These are phyloP conservation scores for Hydnum rufescens DNA, from an alignment of 768 basidiomycete species.

Conservation along the genomic window DNA sequence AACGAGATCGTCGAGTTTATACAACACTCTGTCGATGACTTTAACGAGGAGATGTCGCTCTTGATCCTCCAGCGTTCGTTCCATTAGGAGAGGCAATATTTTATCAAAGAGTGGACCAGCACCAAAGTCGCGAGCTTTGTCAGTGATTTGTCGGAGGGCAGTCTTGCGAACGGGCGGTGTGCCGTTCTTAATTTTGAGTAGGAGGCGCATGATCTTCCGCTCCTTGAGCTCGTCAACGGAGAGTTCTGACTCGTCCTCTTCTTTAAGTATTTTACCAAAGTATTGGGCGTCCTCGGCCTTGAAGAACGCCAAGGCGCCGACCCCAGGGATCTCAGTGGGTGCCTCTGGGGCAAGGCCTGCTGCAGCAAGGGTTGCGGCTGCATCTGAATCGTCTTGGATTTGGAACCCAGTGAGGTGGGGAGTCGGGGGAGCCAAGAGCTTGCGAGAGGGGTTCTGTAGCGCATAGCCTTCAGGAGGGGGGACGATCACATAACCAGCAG, in stretches of 20 bases:
- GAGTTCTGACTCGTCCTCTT: constrained; percentile 85
- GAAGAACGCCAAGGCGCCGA: constrained; percentile 93
- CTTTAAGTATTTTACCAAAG: constrained; percentile 86
- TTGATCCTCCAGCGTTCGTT: constrained; percentile 91
- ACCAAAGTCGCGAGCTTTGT: constrained; percentile 96
- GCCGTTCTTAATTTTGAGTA: constrained; percentile 98
- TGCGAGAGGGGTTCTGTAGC: constrained; percentile 33
- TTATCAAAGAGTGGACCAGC: constrained; percentile 98
- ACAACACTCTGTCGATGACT: constrained; percentile 94
- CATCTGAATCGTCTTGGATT: constrained; percentile 87
- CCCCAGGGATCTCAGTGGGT: constrained; percentile 94
- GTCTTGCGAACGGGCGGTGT: constrained; percentile 97
- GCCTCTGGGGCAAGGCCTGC: constrained; percentile 84
- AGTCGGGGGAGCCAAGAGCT: constrained; percentile 29
- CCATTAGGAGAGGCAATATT: constrained; percentile 95
- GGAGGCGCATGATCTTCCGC: constrained; percentile 93
- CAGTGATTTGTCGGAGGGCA: constrained; percentile 92
- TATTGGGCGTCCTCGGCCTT: constrained; percentile 97
- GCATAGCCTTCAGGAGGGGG: constrained; percentile 89
- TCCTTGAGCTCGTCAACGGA: constrained; percentile 98
- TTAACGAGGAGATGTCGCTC: constrained; percentile 96
- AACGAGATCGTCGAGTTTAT: constrained; percentile 97
- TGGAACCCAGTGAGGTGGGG: constrained; percentile 72
- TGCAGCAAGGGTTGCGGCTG: constrained; percentile 70
- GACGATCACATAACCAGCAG: constrained; percentile 75